Evolutionary conservation across 2,329 filamentous ascomycete species (phyloP).

Genomic region (Aspergillus ochraceoroseus): DNA sequence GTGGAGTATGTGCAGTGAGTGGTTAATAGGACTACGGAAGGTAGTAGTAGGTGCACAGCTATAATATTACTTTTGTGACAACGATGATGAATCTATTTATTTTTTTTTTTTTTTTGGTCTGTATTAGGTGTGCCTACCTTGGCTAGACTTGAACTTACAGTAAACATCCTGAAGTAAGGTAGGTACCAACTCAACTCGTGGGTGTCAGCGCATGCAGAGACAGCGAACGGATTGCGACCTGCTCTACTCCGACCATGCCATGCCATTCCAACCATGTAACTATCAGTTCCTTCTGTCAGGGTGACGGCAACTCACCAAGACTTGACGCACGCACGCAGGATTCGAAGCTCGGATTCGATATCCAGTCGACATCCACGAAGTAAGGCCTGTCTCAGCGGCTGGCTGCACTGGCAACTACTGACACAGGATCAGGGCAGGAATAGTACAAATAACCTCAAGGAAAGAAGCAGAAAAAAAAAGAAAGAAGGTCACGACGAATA

Average conservation of each 20-base stretch:
- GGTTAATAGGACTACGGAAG: not conserved
- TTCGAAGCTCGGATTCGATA: too few relatives aligned
- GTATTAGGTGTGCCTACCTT: slow-evolving; percentile 14
- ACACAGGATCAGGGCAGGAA: slow-evolving; percentile 33
- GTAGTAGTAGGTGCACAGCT: not conserved
- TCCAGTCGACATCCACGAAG: slow-evolving; percentile 5
- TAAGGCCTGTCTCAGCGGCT: slow-evolving; percentile 9
- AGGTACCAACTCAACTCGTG: too few relatives aligned
- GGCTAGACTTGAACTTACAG: slow-evolving; percentile 13
- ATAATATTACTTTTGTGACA: too few relatives aligned
- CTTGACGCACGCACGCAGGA: too few relatives aligned
- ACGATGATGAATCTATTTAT: slow-evolving; percentile 3
- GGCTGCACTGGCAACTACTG: slow-evolving; percentile 29
- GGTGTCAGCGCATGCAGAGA: too few relatives aligned
- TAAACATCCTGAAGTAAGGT: too few relatives aligned
- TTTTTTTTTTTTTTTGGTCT: slow-evolving; percentile 1
- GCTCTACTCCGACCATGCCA: not conserved
- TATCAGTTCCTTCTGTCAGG: slow-evolving; percentile 10
- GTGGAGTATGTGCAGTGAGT: too few relatives aligned
- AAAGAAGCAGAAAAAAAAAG: slow-evolving; percentile 19
- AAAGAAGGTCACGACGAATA: slow-evolving; percentile 24
- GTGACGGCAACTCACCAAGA: slow-evolving; percentile 10
- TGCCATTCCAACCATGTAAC: not conserved
- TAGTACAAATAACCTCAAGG: slow-evolving; percentile 20
- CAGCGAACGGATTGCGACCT: too few relatives aligned